phyloP scores from a whole-genome alignment of 129 eudicot genomes.

The Escallonia rubra region DNA sequence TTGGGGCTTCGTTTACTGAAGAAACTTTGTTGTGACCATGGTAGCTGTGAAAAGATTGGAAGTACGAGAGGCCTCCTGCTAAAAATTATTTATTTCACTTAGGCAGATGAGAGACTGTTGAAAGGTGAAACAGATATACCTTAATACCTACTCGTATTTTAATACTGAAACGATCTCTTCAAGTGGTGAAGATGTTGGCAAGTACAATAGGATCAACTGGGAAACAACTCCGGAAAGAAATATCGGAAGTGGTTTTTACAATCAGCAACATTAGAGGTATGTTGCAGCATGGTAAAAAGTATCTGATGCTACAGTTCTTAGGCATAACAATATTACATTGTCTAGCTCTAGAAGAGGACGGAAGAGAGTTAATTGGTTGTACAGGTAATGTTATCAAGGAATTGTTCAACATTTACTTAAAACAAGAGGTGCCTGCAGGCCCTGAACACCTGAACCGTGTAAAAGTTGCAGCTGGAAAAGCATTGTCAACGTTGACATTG shows the following conservation, averaged over 20 bases:
- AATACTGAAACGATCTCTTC: constrained; percentile 64
- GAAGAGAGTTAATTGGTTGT: constrained; percentile 77
- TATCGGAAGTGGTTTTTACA: constrained; percentile 81
- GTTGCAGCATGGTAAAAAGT: constrained; percentile 56
- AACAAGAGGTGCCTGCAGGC: constrained; percentile 18
- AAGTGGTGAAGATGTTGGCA: constrained; percentile 78
- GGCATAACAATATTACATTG: constrained; percentile 76
- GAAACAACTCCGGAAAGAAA: constrained; percentile 68
- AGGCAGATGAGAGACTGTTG: constrained; percentile 54
- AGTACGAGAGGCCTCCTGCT: constrained; percentile 71
- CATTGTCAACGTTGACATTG: constrained; percentile 69
- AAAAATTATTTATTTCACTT: constrained; percentile 64
- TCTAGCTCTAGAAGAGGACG: constrained; percentile 72
- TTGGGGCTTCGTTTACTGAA: constrained; percentile 79
- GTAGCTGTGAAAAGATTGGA: constrained; percentile 84
- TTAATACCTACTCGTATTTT: too few relatives aligned
- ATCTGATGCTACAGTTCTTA: constrained; percentile 51
- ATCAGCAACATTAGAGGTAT: constrained; percentile 71
- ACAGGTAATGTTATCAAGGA: constrained; percentile 82
- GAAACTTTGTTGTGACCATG: constrained; percentile 88
- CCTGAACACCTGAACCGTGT: constrained; percentile 29
- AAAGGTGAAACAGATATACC: constrained; percentile 5
- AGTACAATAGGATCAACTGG: constrained; percentile 76
- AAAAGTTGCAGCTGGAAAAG: constrained; percentile 81
- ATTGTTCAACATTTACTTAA: constrained; percentile 61